Evolutionary conservation across 345 rosid species (phyloP), one percentile per base, ranked within the genome.

Genomic region (Acer negundo): DNA sequence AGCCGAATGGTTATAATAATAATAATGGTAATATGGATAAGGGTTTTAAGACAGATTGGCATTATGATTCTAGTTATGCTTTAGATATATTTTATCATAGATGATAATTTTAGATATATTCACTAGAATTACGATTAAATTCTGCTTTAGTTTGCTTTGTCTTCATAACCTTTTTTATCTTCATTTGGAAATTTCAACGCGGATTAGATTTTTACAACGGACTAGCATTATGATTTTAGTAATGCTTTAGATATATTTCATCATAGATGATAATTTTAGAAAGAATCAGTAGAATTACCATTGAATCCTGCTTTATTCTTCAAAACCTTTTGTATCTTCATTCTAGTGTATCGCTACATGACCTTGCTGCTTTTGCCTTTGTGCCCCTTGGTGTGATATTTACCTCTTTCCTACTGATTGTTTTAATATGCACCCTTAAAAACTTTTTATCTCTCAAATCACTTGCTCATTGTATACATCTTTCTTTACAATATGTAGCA

Each of bases 401-500:
- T n/a, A 6, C n/a, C 55, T 40, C 38, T 56, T 59, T 72, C 55
- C 53, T 35, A 15, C 28, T 72, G 67, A 12, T 28, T 35, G 23
- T 72, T 58, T 11, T 13, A 38, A 12, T 35, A 72, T 40, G 31
- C 40, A 72, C 42, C 20, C 35, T 13, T 20, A 53, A 73, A 44
- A 17, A 59, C 24, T 42, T 15, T n/a, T 19, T 61, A 10, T 73
- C 4, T 44, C 49, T 77, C 7, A 4, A 38, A 53, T 80, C 47
- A 77, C 61, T 63, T 80, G 63, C 69, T 79, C 23, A 74, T 74
- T 17, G 53, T 72, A 55, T 70, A 26, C 71, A 56, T 61, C 68
- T 79, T 55, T 83, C 77, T 76, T 64, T 75, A 64, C 31, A 85
- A 67, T 83, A 72, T 83, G 79, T 83, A 94, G 98, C 98, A 73